These are phyloP conservation scores for Chytriomyces sp. DNA, from an alignment of 192 early-diverging fungal species.

Conservation along the genomic window DNA sequence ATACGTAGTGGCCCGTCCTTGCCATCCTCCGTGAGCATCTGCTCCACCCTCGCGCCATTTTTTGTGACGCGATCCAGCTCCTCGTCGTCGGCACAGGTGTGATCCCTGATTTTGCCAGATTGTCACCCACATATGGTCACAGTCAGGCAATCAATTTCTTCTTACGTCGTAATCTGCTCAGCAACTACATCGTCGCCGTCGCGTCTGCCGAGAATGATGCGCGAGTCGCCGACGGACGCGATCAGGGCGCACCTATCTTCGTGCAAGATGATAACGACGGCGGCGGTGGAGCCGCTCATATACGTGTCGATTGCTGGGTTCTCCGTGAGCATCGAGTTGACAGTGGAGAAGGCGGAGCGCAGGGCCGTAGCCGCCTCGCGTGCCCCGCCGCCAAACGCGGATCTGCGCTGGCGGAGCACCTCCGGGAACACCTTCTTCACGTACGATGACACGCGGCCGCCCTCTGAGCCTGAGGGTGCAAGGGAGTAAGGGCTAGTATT, in stretches of 20 bases:
- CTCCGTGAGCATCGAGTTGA: conserved; percentile 34
- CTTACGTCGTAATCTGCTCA: conserved; percentile 43
- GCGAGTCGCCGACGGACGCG: conserved; percentile 52
- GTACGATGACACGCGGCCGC: conserved; percentile 38
- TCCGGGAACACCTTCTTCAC: conserved; percentile 33
- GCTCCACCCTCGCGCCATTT: conserved; percentile 47
- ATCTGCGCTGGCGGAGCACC: conserved; percentile 15
- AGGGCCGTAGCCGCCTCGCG: conserved; percentile 39
- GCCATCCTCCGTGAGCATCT: conserved; percentile 32
- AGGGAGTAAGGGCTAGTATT: background rate
- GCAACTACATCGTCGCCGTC: conserved; percentile 7
- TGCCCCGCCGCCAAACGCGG: background rate
- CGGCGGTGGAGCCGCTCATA: conserved; percentile 57
- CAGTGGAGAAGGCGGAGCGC: conserved; percentile 34
- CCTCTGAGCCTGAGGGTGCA: conserved; percentile 39
- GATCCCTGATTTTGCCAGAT: no score
- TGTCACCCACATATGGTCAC: background rate
- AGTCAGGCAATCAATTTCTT: background rate
- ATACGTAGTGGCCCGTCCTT: conserved; percentile 52
- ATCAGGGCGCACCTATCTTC: conserved; percentile 34
- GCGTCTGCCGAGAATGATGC: conserved; percentile 38
- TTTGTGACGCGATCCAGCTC: conserved; percentile 41
- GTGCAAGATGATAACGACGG: conserved; percentile 34
- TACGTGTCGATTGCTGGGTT: conserved; percentile 50
- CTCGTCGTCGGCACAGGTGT: conserved; percentile 38